A percentile compares a stretch with the other conserved stretches of the same genome.
These are phyloP conservation scores for Microcera coccophila DNA, from an alignment of 2,329 filamentous ascomycete species.

Conservation along the genomic window DNA sequence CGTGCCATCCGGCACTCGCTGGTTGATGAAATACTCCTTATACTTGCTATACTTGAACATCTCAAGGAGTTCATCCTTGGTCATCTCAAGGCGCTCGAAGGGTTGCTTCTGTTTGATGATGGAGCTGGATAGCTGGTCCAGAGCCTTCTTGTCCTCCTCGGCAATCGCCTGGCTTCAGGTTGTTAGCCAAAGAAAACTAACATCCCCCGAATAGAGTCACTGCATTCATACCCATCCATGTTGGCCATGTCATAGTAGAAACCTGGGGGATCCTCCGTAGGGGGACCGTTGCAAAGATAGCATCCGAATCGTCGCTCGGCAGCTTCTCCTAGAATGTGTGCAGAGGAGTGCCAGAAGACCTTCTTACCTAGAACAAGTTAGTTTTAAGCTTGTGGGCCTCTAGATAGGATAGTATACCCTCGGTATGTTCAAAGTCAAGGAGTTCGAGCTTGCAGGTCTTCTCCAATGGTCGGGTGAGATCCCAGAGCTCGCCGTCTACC, in stretches of 20 bases:
- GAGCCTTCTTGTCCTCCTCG: conserved; percentile 76
- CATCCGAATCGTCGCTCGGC: conserved; percentile 88
- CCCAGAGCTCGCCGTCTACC: conserved; percentile 84
- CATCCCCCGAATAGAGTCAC: too few relatives aligned
- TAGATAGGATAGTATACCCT: conserved; percentile 25
- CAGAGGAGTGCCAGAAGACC: conserved; percentile 97
- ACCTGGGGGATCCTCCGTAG: conserved; percentile 69
- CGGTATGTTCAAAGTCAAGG: conserved; percentile 66
- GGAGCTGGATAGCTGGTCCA: conserved; percentile 74
- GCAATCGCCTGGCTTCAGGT: conserved; percentile 65
- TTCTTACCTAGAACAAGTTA: conserved; percentile 60
- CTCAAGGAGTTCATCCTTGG: conserved; percentile 86
- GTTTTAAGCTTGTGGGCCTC: background rate
- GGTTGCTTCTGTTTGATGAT: conserved; percentile 96
- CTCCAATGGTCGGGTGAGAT: conserved; percentile 86
- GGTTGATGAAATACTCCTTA: conserved; percentile 91
- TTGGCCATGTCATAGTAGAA: conserved; percentile 97
- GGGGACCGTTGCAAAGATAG: conserved; percentile 88
- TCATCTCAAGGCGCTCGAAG: conserved; percentile 84
- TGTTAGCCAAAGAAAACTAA: conserved; percentile 14
- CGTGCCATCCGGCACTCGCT: conserved; percentile 69
- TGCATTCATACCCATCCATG: conserved; percentile 35
- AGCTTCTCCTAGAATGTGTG: conserved; percentile 93
- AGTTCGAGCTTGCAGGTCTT: conserved; percentile 80
- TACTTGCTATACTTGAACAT: conserved; percentile 98